Base-by-base conservation (phyloP, 2,329 filamentous ascomycete genomes). In the Xylaria sp. region DNA sequence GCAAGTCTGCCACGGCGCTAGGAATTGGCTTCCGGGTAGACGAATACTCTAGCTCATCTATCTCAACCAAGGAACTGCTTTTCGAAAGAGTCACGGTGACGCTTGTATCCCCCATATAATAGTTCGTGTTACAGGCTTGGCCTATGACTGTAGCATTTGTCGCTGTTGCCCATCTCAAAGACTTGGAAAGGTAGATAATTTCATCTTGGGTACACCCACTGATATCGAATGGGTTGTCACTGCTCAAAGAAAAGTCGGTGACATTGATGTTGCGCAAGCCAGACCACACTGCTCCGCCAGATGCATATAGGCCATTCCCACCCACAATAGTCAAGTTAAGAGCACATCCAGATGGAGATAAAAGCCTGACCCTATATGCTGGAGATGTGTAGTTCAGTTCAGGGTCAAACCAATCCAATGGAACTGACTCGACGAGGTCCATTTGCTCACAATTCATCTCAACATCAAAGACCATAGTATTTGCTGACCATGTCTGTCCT, bases 401-500 rank as follows among this genome's bases (percentile, higher is more conserved):
- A 11, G 31, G 29, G 8, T 17, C 15, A 11, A 25, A 17, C 52
- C 25, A 44, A 37, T 47, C 43, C 5, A 48, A 15, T 21, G 53
- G 23, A 40, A 6, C 13, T 3, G 15, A 54, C 29, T 58, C 11
- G 40, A 35, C 19, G 19, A 64, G 46, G 31, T 57, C n/a, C 52
- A 54, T 44, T 33, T 23, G 41, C 25, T 66, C 61, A 33, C 64
- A 63, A 23, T 40, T 35, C 40, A 62, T 33, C 46, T 64, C 61
- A 11, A 54, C 49, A 33, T 46, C 55, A 46, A 62, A 66, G 17
- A 62, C 64, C 8, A 54, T 64, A 23, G 64, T 64, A 15, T 54
- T 60, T 13, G 64, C 61, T 23, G 54, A 47, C 64, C 61, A 66
- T 6, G 61, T 64, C 49, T 64, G 58, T 31, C 40, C 53, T 8